phyloP scores from a whole-genome alignment of 2,329 filamentous ascomycete genomes.

The Scedosporium aurantiacum region DNA sequence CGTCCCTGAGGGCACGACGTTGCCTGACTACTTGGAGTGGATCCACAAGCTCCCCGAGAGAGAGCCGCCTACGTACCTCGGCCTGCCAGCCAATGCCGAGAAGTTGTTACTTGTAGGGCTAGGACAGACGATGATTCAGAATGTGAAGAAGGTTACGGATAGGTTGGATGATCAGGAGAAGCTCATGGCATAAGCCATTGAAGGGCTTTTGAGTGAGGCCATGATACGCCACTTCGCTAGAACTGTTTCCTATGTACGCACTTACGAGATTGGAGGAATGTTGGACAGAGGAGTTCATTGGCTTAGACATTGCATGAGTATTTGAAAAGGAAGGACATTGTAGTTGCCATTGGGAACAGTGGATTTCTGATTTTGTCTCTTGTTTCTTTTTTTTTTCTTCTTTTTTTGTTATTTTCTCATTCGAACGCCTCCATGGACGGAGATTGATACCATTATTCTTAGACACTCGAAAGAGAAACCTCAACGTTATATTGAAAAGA shows the following conservation, averaged over 20 bases:
- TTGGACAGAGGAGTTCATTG: background rate
- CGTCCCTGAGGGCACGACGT: constrained; percentile 68
- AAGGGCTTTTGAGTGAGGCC: background rate
- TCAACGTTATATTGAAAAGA: no score
- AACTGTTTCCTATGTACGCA: background rate
- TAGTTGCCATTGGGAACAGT: no score
- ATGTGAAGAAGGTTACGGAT: constrained; percentile 74
- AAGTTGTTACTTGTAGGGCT: constrained; percentile 85
- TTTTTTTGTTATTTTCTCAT: constrained; percentile 9
- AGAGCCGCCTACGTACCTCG: constrained; percentile 91
- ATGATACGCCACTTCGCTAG: background rate
- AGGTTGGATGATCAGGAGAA: constrained; percentile 91
- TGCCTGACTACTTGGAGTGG: constrained; percentile 84
- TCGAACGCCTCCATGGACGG: background rate
- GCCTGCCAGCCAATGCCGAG: constrained; percentile 89
- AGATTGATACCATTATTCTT: background rate
- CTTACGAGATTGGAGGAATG: background rate
- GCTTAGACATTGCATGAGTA: constrained; percentile 1
- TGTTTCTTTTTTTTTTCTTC: constrained; percentile 8
- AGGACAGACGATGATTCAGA: constrained; percentile 72
- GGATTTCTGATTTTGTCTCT: background rate
- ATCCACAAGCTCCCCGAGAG: constrained; percentile 85
- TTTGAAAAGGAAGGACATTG: no score
- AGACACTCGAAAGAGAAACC: background rate
- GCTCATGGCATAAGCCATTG: constrained; percentile 56